Conservation (phyloP, 257 asterid species). For the Rhazya stricta region DNA sequence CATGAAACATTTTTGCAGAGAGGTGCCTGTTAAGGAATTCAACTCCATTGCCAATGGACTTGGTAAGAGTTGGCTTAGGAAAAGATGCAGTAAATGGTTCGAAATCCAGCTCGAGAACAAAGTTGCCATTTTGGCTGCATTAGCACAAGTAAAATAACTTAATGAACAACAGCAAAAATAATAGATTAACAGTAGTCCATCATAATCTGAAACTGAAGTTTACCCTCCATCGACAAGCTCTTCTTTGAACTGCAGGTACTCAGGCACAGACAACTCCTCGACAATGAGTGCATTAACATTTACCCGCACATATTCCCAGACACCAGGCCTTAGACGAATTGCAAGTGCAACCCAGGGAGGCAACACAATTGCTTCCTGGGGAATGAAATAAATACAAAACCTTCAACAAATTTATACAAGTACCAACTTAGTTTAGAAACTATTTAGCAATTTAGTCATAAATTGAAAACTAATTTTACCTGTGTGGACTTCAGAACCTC, state of each 20-base stretch:
- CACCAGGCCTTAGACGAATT: constrained; percentile 88
- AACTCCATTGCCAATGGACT: constrained; percentile 95
- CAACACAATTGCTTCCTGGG: constrained; percentile 76
- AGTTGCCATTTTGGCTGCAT: constrained; percentile 66
- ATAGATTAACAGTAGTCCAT: background rate
- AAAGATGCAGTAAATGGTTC: constrained; percentile 86
- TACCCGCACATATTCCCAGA: constrained; percentile 83
- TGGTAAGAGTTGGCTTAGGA: constrained; percentile 91
- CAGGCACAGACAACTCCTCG: constrained; percentile 80
- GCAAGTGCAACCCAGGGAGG: constrained; percentile 98
- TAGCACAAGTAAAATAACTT: constrained; percentile 7
- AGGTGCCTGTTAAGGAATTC: constrained; percentile 95
- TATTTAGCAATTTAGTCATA: background rate
- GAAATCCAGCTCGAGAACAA: constrained; percentile 91
- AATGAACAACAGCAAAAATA: background rate
- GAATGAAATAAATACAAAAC: background rate
- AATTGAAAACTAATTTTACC: constrained; percentile 26
- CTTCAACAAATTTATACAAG: background rate
- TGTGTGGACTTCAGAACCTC: constrained; percentile 74
- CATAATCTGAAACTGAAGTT: constrained; percentile 4
- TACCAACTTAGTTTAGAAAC: background rate
- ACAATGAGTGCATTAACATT: constrained; percentile 59
- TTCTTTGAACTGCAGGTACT: constrained; percentile 81
- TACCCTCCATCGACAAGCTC: constrained; percentile 83
- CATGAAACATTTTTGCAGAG: constrained; percentile 95